These are phyloP conservation scores for Talaromyces sp. DNA, from an alignment of 2,329 filamentous ascomycete species.

Conservation along the genomic window DNA sequence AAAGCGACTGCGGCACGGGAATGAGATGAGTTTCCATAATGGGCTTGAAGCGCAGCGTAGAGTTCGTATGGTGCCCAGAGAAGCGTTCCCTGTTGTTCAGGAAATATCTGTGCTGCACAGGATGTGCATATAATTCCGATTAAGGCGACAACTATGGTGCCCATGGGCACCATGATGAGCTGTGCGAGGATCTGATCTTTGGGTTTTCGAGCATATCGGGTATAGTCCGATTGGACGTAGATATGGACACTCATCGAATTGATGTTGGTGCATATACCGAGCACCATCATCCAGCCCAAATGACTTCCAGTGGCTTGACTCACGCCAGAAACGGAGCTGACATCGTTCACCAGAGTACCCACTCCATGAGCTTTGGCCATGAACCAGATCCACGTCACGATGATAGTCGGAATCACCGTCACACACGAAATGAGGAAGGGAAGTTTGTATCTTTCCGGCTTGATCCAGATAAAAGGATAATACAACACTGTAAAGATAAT, in stretches of 20 bases:
- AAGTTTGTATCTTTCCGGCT: conserved; percentile 3
- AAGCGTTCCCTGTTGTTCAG: not conserved
- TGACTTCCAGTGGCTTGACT: not conserved
- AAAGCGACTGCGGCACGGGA: conserved; percentile 3
- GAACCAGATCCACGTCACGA: conserved; percentile 8
- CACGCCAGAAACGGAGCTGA: not conserved
- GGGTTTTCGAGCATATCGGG: conserved; percentile 4
- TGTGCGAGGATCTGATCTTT: not conserved
- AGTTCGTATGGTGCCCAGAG: conserved; percentile 3
- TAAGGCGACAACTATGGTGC: not conserved
- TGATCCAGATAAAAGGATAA: conserved; percentile 4
- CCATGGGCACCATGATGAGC: not conserved
- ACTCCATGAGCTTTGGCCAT: not conserved
- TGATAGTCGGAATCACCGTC: not conserved
- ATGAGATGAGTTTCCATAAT: conserved; percentile 3
- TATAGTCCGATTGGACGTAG: conserved; percentile 4
- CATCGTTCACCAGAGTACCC: not conserved
- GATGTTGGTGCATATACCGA: conserved; percentile 5
- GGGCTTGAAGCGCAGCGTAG: not conserved
- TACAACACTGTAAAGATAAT: conserved; percentile 1
- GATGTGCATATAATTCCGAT: conserved; percentile 7
- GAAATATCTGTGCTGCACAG: conserved; percentile 1
- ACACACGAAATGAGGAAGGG: not conserved
- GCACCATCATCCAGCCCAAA: conserved; percentile 7
- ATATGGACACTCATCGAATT: conserved; percentile 2